Evolutionary conservation across 306 rosid species (phyloP).

Genomic region (Fragaria vesca): DNA sequence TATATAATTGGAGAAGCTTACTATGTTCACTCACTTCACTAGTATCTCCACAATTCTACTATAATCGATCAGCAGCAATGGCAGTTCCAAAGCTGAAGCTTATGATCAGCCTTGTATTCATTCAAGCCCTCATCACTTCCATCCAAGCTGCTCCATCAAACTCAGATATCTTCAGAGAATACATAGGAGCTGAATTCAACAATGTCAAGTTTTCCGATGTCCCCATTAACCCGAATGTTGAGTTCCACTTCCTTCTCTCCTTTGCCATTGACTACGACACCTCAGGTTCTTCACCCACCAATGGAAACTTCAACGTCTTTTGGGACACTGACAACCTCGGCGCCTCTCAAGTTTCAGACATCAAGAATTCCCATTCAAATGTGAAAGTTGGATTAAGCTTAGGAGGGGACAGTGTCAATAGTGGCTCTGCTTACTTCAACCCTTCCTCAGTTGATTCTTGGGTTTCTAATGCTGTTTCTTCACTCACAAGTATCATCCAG

Average conservation of each 20-base stretch:
- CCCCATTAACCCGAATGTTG: slow-evolving; percentile 53
- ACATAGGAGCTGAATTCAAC: slow-evolving; percentile 77
- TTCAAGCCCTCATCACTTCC: slow-evolving; percentile 30
- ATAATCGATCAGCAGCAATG: slow-evolving; percentile 25
- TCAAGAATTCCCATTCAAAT: slow-evolving; percentile 50
- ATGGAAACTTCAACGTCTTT: slow-evolving; percentile 63
- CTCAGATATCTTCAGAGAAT: slow-evolving; percentile 59
- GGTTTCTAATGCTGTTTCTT: slow-evolving; percentile 44
- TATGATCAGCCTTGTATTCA: slow-evolving; percentile 25
- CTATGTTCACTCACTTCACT: background rate
- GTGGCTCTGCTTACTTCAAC: slow-evolving; percentile 34
- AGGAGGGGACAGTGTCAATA: slow-evolving; percentile 57
- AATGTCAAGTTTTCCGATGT: slow-evolving; percentile 62
- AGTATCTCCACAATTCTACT: background rate
- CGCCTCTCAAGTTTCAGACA: slow-evolving; percentile 63
- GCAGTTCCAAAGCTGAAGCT: slow-evolving; percentile 30
- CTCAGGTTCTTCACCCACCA: slow-evolving; percentile 60
- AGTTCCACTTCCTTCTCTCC: slow-evolving; percentile 77
- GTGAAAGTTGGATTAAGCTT: slow-evolving; percentile 72
- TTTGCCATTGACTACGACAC: slow-evolving; percentile 72
- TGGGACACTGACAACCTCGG: slow-evolving; percentile 65
- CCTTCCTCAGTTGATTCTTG: slow-evolving; percentile 67
- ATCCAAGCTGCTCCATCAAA: slow-evolving; percentile 28
- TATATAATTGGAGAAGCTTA: slow-evolving; percentile 4
- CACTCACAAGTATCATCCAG: slow-evolving; percentile 47